Evolutionary conservation across 768 basidiomycete species (phyloP), one percentile per base, ranked within the genome.

Genomic region (Mycena filopes): DNA sequence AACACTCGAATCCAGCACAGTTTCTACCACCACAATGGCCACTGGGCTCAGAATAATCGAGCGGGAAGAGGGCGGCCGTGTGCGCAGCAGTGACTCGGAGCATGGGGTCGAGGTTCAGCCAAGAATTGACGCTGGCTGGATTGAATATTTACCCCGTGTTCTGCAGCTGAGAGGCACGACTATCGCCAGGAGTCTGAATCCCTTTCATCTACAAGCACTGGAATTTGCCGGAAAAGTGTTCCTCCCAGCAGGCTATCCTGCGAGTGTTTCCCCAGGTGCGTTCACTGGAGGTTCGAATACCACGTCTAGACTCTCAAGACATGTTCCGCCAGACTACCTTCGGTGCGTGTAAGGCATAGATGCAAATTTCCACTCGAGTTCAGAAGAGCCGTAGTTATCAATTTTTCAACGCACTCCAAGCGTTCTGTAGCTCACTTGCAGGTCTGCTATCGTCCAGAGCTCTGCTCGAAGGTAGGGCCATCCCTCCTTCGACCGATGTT

Each of bases 341-440:
- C 75, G 80, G 88, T 88, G 70, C 65, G 83, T 68, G 13, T 53
- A 31, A 12, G 31, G 18, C 38, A 40, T 57, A 20, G 43, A 59
- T 16, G 29, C n/a, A 59, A 25, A 15, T 60, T 58, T 53, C 21
- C 21, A 21, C 49, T 47, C n/a, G 28, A 26, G 25, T 56, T 36
- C 54, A 65, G 48, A 71, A 63, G 59, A 38, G 18, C 15, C n/a
- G 12, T 69, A 91, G 89, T 63, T 91, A 89, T 69, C 89, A 91
- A 72, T 77, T 87, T 16, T 82, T 86, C 68, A 91, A 91, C 66
- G 87, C 87, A 0, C 59, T 89, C 5, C 90, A 91, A 74, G 87
- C 89, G 3, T 91, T 90, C 67, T 91, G 88, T 71, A 91, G 86
- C 70, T 89, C 90, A 0, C 75, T 91, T 3, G 85, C 89, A 0